Conservation (phyloP, 2,329 filamentous ascomycete genomes). For the Mycocentrospora acerina region DNA sequence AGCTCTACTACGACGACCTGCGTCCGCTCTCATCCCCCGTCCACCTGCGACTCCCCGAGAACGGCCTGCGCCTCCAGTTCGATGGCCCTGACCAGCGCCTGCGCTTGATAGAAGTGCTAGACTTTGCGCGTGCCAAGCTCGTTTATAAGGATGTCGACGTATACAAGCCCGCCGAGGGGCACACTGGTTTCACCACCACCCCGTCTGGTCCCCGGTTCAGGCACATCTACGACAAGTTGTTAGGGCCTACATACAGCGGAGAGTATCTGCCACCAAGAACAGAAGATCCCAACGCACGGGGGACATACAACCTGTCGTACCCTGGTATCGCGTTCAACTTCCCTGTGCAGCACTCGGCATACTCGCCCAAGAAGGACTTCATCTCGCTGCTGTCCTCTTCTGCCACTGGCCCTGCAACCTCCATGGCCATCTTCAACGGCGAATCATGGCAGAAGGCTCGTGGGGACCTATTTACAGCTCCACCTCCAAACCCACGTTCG, state of each 20-base stretch:
- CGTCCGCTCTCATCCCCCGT: constrained; percentile 75
- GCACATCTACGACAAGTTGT: constrained; percentile 88
- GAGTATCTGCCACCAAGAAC: constrained; percentile 75
- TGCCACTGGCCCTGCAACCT: constrained; percentile 72
- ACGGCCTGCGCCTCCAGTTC: constrained; percentile 87
- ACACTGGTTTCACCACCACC: constrained; percentile 24
- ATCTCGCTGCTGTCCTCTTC: constrained; percentile 82
- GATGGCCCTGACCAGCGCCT: constrained; percentile 91
- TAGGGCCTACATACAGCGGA: constrained; percentile 90
- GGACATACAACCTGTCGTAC: constrained; percentile 89
- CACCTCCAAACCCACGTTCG: constrained; percentile 72
- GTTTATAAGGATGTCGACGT: constrained; percentile 82
- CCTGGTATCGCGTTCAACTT: constrained; percentile 94
- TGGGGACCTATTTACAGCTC: constrained; percentile 72
- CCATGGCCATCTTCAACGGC: constrained; percentile 89
- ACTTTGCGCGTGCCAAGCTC: constrained; percentile 83
- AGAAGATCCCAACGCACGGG: constrained; percentile 55
- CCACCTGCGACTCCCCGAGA: constrained; percentile 73
- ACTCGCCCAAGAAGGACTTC: constrained; percentile 76
- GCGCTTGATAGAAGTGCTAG: constrained; percentile 84
- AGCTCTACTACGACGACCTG: constrained; percentile 76
- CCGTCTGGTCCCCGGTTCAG: constrained; percentile 72
- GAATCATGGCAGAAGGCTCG: constrained; percentile 87
- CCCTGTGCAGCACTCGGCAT: constrained; percentile 70
- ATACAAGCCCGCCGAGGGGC: constrained; percentile 59